phyloP scores from a whole-genome alignment of 2,329 filamentous ascomycete species.

The Colletotrichum echinochloae region DNA sequence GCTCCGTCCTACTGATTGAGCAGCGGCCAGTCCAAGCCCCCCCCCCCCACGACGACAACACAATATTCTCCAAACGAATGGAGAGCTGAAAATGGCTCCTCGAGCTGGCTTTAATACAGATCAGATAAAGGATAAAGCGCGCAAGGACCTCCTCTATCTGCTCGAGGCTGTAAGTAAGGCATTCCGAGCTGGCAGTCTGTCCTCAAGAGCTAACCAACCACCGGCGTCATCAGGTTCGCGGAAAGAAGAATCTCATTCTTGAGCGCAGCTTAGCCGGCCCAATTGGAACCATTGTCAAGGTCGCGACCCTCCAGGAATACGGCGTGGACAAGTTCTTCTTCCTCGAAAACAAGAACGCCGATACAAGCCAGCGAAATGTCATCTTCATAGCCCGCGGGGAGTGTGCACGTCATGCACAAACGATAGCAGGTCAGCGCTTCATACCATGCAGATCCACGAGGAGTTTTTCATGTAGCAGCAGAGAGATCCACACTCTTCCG shows the following conservation, averaged over 20 bases:
- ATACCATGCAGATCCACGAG: constrained; percentile 4
- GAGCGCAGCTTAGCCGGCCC: constrained; percentile 91
- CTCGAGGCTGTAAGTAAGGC: constrained; percentile 88
- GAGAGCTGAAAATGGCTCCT: constrained; percentile 75
- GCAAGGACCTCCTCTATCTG: constrained; percentile 89
- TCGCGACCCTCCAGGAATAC: constrained; percentile 94
- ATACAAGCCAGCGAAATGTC: constrained; percentile 93
- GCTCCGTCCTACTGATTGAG: constrained; percentile 9
- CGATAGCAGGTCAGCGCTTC: constrained; percentile 82
- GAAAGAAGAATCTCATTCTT: constrained; percentile 98
- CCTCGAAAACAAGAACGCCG: constrained; percentile 94
- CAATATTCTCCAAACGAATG: constrained; percentile 50
- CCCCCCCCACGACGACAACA: constrained; percentile 4
- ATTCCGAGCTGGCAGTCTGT: constrained; percentile 3
- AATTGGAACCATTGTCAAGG: constrained; percentile 92
- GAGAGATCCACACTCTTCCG: not conserved
- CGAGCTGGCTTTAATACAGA: constrained; percentile 78
- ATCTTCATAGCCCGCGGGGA: constrained; percentile 94
- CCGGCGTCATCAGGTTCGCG: constrained; percentile 77
- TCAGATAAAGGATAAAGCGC: constrained; percentile 82
- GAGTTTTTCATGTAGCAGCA: not conserved
- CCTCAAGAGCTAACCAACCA: constrained; percentile 26
- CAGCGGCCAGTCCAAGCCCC: constrained; percentile 31
- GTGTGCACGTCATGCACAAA: constrained; percentile 83
- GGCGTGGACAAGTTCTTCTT: constrained; percentile 98